A percentile compares a stretch with the other conserved stretches of the same genome.
phyloP scores from a whole-genome alignment of 1,284 basidiomycete genomes.

The Apiotrichum veenhuisii region DNA sequence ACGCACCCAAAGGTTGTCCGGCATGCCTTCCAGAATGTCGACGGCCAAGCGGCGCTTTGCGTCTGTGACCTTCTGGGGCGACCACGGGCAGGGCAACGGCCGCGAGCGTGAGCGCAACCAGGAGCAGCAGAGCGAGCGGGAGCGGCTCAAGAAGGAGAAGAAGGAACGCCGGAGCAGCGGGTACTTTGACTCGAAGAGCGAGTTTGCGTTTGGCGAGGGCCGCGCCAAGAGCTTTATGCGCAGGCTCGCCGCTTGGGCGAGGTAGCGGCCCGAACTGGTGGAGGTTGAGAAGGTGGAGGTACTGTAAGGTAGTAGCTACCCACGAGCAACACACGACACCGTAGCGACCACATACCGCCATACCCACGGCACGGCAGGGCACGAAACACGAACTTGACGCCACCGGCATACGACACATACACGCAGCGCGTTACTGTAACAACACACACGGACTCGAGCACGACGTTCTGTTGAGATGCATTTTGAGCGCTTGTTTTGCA shows the following conservation, averaged over 20 bases:
- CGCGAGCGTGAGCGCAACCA: no score
- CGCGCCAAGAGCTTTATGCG: conserved; percentile 3
- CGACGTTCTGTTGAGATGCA: no score
- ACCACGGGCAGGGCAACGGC: not conserved
- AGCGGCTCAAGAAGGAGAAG: not conserved
- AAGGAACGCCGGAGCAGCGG: not conserved
- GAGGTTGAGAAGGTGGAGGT: not conserved
- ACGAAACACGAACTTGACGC: no score
- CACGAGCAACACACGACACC: no score
- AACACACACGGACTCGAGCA: no score
- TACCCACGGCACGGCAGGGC: no score
- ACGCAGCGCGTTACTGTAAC: no score
- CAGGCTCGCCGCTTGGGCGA: not conserved
- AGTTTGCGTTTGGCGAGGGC: conserved; percentile 1
- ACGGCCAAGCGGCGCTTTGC: not conserved
- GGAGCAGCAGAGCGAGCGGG: not conserved
- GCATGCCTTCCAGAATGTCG: not conserved
- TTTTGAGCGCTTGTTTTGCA: no score
- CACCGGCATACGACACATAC: no score
- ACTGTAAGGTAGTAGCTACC: not conserved
- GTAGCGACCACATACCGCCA: no score
- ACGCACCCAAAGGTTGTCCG: not conserved
- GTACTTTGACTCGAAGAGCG: not conserved
- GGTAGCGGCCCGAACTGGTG: not conserved
- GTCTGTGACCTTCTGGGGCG: not conserved